A percentile compares a stretch with the other conserved stretches of the same genome.
phyloP scores from a whole-genome alignment of 306 rosid species.

The Begonia loranthoides region DNA sequence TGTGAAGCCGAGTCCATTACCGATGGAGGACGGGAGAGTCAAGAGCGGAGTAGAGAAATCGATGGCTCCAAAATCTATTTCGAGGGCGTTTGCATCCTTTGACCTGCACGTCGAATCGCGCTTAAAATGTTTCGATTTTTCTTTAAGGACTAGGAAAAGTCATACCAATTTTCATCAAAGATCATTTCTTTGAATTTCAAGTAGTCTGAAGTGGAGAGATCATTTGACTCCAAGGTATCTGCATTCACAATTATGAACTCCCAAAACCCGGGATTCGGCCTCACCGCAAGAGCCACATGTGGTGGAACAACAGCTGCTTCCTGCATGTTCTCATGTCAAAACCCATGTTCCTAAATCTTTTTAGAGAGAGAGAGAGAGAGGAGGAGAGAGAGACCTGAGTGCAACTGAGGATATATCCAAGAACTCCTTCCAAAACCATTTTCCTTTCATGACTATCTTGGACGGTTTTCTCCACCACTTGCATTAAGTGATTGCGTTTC shows the following conservation, averaged over 20 bases:
- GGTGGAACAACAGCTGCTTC: constrained; percentile 46
- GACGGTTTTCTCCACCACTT: constrained; percentile 24
- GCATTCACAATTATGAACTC: constrained; percentile 28
- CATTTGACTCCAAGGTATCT: constrained; percentile 21
- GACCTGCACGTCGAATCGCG: constrained; percentile 21
- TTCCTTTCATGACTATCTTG: constrained; percentile 21
- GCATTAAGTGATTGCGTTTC: constrained; percentile 22
- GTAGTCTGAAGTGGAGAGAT: constrained; percentile 18
- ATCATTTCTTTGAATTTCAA: constrained; percentile 28
- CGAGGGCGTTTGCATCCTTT: constrained; percentile 29
- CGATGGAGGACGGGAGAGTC: constrained; percentile 30
- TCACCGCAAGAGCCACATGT: constrained; percentile 21
- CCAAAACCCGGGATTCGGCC: constrained; percentile 36
- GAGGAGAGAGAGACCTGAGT: constrained; percentile 17
- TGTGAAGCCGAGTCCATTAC: constrained; percentile 25
- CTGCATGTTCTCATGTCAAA: constrained; percentile 10
- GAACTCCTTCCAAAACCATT: constrained; percentile 29
- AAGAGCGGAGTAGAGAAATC: constrained; percentile 26
- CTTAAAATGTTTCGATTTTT: neutral
- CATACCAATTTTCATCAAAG: constrained; percentile 30
- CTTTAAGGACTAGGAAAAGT: neutral
- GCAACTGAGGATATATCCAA: constrained; percentile 28
- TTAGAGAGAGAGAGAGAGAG: neutral
- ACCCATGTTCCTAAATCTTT: neutral
- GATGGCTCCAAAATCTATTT: constrained; percentile 29